Evolutionary conservation across 805 yeast genomes (phyloP).

Genomic region (Isabelozyma gotoi): DNA sequence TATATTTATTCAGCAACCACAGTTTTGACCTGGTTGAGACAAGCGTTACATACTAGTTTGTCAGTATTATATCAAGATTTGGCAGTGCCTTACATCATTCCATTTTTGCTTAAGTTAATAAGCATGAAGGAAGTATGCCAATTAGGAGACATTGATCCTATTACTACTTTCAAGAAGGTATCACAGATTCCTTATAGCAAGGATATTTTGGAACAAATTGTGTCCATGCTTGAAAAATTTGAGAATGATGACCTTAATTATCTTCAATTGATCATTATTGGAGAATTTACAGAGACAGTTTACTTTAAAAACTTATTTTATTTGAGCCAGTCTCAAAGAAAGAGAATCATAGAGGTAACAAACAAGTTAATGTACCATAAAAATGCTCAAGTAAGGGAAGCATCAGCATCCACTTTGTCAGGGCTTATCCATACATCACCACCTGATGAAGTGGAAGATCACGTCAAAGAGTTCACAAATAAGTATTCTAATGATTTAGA

Average conservation of each 20-base stretch:
- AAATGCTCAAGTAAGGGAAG: slow-evolving; percentile 72
- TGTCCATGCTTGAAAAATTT: slow-evolving; percentile 41
- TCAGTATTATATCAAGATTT: slow-evolving; percentile 54
- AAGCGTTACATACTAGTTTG: slow-evolving; percentile 52
- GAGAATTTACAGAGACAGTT: slow-evolving; percentile 70
- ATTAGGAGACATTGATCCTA: slow-evolving; percentile 59
- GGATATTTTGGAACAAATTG: slow-evolving; percentile 20
- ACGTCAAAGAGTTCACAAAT: slow-evolving; percentile 39
- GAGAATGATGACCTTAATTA: slow-evolving; percentile 26
- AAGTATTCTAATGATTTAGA: slow-evolving; percentile 29
- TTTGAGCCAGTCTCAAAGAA: slow-evolving; percentile 48
- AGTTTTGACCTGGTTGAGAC: slow-evolving; percentile 56
- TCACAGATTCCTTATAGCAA: slow-evolving; percentile 40
- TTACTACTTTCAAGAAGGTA: slow-evolving; percentile 40
- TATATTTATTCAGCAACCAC: slow-evolving; percentile 70
- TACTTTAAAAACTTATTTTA: slow-evolving; percentile 67
- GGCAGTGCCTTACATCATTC: slow-evolving; percentile 52
- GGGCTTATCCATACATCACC: slow-evolving; percentile 71
- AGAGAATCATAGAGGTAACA: slow-evolving; percentile 50
- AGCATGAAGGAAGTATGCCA: slow-evolving; percentile 80
- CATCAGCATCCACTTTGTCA: slow-evolving; percentile 72
- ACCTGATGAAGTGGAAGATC: slow-evolving; percentile 43
- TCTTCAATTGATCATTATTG: slow-evolving; percentile 59
- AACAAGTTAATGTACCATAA: slow-evolving; percentile 54
- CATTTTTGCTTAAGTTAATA: slow-evolving; percentile 64